Base-by-base conservation (phyloP, 2,329 filamentous ascomycete genomes). In the Myriosclerotinia scirpicola region DNA sequence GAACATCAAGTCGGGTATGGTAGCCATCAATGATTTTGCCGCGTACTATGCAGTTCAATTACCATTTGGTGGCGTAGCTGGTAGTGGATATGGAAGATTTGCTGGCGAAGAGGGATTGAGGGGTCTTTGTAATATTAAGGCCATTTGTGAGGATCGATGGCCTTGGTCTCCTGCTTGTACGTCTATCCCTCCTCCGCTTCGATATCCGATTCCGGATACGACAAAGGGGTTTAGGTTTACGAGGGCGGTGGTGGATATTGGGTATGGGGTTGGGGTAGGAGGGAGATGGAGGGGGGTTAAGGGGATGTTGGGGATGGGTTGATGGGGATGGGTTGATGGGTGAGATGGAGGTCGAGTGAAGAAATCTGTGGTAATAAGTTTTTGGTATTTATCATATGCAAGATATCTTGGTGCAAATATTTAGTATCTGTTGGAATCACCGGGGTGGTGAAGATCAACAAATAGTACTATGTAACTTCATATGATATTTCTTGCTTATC, bases 11-110 rank as follows among this genome's bases (percentile, higher is more conserved):
- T 88, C 90, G 0, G 95, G 95, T 54, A 97, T 97, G 90, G 91
- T 98, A 0, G 88, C 92, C 34, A 86, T 99, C 72, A 99, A 99
- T 77, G 95, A 99, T 80, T 99, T 99, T 75, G 95, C 89, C 26
- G 90, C 88, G 38, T 97, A 88, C 78, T 99, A 99, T 76, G 92
- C 94, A 63, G 93, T 96, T 9, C 93, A 97, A 79, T 80, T 99
- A 50, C 95, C 95, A 0, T 99, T 99, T 78, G 95, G 95, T 48
- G 95, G 76, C 36, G 69, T 74, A n/a, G 87, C 86, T 67, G 94
- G 93, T 0, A 96, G 91, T 34, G 95, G 91, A 0, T 98, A 98
- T 77, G 95, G 95, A 1, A 85, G 94, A 3, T 99, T 99, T 79
- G 94, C 92, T 0, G 95, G 93, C 34, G 88, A 91, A 71, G 95